Percentiles rank a stretch among this genome's conserved stretches.
Evolutionary conservation across 208 protist genomes (phyloP).

Genomic region (Porcisia deanei): DNA sequence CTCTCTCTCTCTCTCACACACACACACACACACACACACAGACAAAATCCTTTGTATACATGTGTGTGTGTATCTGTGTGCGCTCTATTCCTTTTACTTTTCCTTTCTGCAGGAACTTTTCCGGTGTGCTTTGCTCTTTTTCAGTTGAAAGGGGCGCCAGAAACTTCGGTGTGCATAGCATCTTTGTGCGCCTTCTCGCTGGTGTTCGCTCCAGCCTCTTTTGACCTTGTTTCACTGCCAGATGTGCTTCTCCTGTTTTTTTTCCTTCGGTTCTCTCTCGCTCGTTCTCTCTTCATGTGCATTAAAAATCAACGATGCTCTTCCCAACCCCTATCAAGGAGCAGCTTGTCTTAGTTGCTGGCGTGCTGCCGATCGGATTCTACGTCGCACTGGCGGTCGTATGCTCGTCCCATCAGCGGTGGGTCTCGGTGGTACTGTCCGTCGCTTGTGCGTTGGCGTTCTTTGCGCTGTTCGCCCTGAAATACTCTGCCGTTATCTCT

Average conservation of each 20-base stretch:
- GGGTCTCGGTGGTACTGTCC: conserved; percentile 37
- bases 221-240: too few species aligned
- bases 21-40: too few species aligned
- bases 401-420: conserved; percentile 26
- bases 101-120: too few species aligned
- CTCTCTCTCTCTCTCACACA: too few species aligned
- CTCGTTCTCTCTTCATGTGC: background rate
- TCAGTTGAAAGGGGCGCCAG: too few species aligned
- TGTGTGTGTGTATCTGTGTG: too few species aligned
- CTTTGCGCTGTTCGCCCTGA: conserved; percentile 22
- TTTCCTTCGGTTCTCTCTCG: too few species aligned
- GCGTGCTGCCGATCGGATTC: conserved; percentile 33
- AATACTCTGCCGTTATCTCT: conserved; percentile 11
- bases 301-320: background rate
- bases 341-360: conserved; percentile 31
- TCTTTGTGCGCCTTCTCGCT: conserved; percentile 2
- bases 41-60: too few species aligned
- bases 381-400: conserved; percentile 41
- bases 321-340: background rate
- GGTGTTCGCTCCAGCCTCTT: background rate
- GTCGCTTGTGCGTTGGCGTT: conserved; percentile 16
- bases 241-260: too few species aligned
- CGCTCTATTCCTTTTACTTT: too few species aligned
- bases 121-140: too few species aligned
- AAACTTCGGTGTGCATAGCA: too few species aligned